Conservation (phyloP, 73 alveolate genomes). For the Paramecium primaurelia region DNA sequence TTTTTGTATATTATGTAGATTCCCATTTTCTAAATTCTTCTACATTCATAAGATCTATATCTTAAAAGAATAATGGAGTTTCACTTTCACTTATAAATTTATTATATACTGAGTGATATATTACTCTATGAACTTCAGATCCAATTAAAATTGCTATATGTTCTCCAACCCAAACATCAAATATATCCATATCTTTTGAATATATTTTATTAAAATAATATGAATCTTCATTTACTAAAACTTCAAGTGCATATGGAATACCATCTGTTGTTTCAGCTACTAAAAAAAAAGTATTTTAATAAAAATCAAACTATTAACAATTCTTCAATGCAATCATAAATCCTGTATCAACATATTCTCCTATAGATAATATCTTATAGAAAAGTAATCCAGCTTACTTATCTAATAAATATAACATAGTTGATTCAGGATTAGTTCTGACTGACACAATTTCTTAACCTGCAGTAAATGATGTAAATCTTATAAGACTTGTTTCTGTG, state of each 20-base stretch:
- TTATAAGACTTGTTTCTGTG: not conserved
- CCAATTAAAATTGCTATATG: slow-evolving; percentile 30
- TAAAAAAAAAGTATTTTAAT: not conserved
- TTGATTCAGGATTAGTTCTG: not conserved
- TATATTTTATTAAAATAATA: slow-evolving; percentile 13
- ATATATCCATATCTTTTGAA: slow-evolving; percentile 22
- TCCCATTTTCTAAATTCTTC: not conserved
- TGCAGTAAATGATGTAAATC: not conserved
- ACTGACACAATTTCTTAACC: not conserved
- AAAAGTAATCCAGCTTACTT: not conserved
- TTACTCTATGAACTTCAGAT: not conserved
- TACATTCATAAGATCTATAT: slow-evolving; percentile 1
- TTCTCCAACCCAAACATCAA: slow-evolving; percentile 32
- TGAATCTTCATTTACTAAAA: not conserved
- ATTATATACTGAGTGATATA: not conserved
- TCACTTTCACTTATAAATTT: not conserved
- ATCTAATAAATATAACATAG: not conserved
- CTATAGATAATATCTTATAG: not conserved
- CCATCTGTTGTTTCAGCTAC: not conserved
- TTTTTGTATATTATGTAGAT: not conserved
- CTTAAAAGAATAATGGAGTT: not conserved
- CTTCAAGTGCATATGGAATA: not conserved
- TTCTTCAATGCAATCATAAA: not conserved
- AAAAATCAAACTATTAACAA: not conserved
- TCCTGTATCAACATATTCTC: not conserved